Conservation (phyloP, 371 early-diverging fungal species). For the Chytridium lagenaria region DNA sequence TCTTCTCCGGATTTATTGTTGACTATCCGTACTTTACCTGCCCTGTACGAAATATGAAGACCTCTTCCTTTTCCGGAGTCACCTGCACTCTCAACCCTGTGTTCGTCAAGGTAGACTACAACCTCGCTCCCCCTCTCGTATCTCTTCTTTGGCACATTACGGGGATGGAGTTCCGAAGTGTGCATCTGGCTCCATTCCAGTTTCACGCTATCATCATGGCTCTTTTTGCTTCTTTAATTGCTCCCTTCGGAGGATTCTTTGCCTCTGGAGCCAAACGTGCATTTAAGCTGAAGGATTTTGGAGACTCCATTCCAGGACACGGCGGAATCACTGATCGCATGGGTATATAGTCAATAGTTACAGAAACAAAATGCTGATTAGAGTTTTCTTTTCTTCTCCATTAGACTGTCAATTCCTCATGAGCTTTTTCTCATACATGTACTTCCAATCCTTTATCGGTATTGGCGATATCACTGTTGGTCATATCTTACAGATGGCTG, state of each 20-base stretch:
- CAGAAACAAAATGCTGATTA: not conserved
- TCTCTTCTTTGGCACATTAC: constrained; percentile 45
- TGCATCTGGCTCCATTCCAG: constrained; percentile 81
- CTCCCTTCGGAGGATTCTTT: constrained; percentile 99
- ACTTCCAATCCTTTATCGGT: constrained; percentile 80
- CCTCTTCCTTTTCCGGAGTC: constrained; percentile 56
- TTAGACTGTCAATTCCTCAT: constrained; percentile 91
- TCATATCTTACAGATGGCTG: constrained; percentile 40
- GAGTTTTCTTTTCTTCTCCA: too few relatives aligned
- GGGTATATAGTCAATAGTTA: constrained; percentile 56
- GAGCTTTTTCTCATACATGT: constrained; percentile 94
- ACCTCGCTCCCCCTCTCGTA: constrained; percentile 49
- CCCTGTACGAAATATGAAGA: constrained; percentile 74
- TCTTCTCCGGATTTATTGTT: constrained; percentile 65
- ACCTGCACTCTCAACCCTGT: constrained; percentile 74
- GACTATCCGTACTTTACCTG: constrained; percentile 86
- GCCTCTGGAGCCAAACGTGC: constrained; percentile 98
- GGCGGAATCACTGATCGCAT: constrained; percentile 99
- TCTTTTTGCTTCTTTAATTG: constrained; percentile 94
- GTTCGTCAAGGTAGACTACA: constrained; percentile 63
- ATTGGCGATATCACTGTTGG: constrained; percentile 43
- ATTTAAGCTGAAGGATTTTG: constrained; percentile 98
- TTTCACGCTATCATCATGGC: constrained; percentile 90
- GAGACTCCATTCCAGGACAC: constrained; percentile 96
- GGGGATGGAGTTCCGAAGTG: not conserved